Base-by-base conservation (phyloP, 208 protist species). In the Blechomonas ayalai region DNA sequence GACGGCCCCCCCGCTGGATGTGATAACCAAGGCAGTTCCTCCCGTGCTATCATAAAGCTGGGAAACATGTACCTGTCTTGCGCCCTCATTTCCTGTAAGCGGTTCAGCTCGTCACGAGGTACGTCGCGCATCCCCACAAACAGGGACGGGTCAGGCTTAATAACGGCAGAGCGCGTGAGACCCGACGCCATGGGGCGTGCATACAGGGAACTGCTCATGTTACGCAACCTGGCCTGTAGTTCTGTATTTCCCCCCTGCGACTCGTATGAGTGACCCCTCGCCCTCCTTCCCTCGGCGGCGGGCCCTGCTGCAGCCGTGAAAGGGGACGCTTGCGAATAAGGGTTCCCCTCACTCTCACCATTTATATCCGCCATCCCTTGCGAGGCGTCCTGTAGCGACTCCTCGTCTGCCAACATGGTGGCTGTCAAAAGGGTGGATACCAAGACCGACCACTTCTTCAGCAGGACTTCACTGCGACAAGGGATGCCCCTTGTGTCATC, bases 41-140 rank as follows among this genome's bases (percentile, higher is more conserved):
- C 53, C n/a, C 69, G 61, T 18, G 66, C 83, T 26, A 82, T 31
- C n/a, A 52, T 34, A 36, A 84, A 59, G 56, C 31, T 59, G 7
- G 85, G 74, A 34, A 93, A 67, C 59, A 90, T 68, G 50, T 82
- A 88, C 78, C 80, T 86, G 20, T 73, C 65, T 33, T 60, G 67
- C 7, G 65, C 60, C 13, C 58, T 38, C 36, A 90, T 45, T 20
- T 49, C 16, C 27, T 52, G 57, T 22, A 82, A 39, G 53, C 62
- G 51, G 22, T 68, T 36, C 23, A 86, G 67, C 48, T 83, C 74
- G 5, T 57, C 59, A 0, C 50, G 36, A 8, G 70, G 56, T 16
- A 93, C 42, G 40, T 90, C 81, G 34, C 74, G 66, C 15, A 78
- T 49, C 26, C 69, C 85, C 28, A 77, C 42, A 51, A 69, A 93